Percentiles rank a stretch among this genome's conserved stretches.
phyloP scores from a whole-genome alignment of 2,329 filamentous ascomycete genomes.

The Penicillium sp. region DNA sequence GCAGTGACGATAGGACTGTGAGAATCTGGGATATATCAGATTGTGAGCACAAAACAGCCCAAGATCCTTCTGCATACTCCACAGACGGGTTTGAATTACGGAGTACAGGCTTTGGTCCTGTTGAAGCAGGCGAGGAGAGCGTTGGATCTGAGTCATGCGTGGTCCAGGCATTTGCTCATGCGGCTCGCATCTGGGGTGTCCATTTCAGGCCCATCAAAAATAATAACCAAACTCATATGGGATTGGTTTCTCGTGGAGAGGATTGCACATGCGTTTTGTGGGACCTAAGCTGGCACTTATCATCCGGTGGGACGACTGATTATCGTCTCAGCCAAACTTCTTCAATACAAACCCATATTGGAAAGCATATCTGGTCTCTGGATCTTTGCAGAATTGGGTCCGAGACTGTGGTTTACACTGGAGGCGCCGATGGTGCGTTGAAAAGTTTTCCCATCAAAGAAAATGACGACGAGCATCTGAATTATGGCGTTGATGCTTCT shows the following conservation, averaged over 20 bases:
- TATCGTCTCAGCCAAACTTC: constrained; percentile 44
- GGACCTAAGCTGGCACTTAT: constrained; percentile 51
- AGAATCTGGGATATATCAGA: constrained; percentile 80
- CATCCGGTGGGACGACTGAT: constrained; percentile 8
- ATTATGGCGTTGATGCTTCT: neutral
- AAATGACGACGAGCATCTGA: neutral
- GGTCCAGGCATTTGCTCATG: constrained; percentile 78
- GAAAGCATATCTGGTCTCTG: constrained; percentile 89
- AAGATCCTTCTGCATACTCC: constrained; percentile 36
- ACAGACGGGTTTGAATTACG: constrained; percentile 41
- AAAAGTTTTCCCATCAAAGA: constrained; percentile 31
- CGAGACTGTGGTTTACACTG: constrained; percentile 60
- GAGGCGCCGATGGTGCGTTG: constrained; percentile 77
- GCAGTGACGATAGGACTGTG: constrained; percentile 91
- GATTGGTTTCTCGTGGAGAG: constrained; percentile 77
- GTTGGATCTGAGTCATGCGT: constrained; percentile 51
- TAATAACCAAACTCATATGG: constrained; percentile 35
- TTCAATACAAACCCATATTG: constrained; percentile 66
- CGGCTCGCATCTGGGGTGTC: constrained; percentile 86
- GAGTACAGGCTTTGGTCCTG: constrained; percentile 63
- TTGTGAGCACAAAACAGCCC: constrained; percentile 33
- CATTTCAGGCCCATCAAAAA: constrained; percentile 55
- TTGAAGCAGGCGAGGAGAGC: constrained; percentile 28
- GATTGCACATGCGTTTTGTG: constrained; percentile 76
- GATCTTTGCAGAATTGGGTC: constrained; percentile 39